These are phyloP conservation scores for Planoprotostelium fungivorum DNA, from an alignment of 78 protist species.

Conservation along the genomic window DNA sequence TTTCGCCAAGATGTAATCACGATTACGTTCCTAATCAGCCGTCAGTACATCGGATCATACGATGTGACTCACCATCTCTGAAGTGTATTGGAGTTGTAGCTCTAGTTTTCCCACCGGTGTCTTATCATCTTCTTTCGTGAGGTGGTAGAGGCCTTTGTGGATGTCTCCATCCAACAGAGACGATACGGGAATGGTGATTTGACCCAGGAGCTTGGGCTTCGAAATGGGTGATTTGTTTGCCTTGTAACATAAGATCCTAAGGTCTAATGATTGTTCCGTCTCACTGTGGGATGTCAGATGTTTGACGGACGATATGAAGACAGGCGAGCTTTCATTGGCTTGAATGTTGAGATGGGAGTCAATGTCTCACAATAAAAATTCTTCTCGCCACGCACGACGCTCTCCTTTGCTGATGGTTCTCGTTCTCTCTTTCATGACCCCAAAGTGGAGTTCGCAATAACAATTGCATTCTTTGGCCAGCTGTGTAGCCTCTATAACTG, in stretches of 20 bases:
- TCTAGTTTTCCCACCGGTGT: background rate
- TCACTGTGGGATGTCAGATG: background rate
- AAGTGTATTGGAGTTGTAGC: background rate
- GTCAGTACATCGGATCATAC: background rate
- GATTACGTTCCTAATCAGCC: background rate
- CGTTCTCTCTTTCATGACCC: background rate
- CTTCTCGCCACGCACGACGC: background rate
- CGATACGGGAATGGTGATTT: background rate
- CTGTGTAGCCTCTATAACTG: background rate
- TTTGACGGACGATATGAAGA: background rate
- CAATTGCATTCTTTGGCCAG: background rate
- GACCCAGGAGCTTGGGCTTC: background rate
- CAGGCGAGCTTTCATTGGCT: background rate
- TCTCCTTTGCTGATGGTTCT: background rate
- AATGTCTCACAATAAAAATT: background rate
- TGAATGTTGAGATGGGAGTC: background rate
- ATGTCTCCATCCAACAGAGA: background rate
- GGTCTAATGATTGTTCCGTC: background rate
- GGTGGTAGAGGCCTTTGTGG: background rate
- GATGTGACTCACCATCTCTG: background rate
- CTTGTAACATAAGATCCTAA: background rate
- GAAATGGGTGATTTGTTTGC: background rate
- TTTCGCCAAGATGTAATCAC: background rate
- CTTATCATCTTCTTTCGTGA: background rate
- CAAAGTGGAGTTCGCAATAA: background rate